Base-by-base conservation (phyloP, 208 protist genomes). In the Trypanosoma rangeli region DNA sequence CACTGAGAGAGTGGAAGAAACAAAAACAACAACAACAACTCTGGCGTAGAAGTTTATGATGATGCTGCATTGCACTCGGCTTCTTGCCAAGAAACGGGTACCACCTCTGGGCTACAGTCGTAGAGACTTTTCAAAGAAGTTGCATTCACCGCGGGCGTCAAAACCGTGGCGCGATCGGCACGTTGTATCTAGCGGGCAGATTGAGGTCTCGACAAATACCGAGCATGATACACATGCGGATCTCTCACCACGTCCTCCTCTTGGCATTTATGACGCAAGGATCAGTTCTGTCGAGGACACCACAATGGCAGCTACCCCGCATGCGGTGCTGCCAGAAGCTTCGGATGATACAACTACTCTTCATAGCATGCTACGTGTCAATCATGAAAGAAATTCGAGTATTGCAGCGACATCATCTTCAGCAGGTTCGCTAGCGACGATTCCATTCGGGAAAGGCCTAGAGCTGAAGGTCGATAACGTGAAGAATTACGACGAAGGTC, bases 131-230 rank as follows among this genome's bases (percentile, higher is more conserved):
- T 73, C 85, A 33, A 77, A 74, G 28, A 96, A 96, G 81, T 26
- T 88, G n/a, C 72, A 68, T 24, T 90, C 66, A 50, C 87, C 91
- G 7, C 80, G 91, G n/a, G 83, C 80, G 0, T 86, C 78, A 48
- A 96, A 96, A 64, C 91, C 91, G 12, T 96, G 91, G 89, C 76
- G 88, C 29, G 63, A 90, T 49, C 85, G 85, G 13, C 66, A 59
- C 15, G 82, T 68, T 13, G 57, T 78, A 10, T 74, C 79, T 0
- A 68, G 69, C 35, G 91, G 91, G 29, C 68, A 67, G 59, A 84
- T 96, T 56, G 88, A 94, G 22, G 80, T 96, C 20, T 79, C 82
- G 20, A 60, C 85, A 35, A 78, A 60, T 73, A 64, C 67, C 0
- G 84, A 85, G 0, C 74, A 79, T 13, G 54, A 76, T 37, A 70